Evolutionary conservation across 192 early-diverging fungal species (phyloP), one percentile per base, ranked within the genome.

Genomic region (Umbelopsis vinacea): DNA sequence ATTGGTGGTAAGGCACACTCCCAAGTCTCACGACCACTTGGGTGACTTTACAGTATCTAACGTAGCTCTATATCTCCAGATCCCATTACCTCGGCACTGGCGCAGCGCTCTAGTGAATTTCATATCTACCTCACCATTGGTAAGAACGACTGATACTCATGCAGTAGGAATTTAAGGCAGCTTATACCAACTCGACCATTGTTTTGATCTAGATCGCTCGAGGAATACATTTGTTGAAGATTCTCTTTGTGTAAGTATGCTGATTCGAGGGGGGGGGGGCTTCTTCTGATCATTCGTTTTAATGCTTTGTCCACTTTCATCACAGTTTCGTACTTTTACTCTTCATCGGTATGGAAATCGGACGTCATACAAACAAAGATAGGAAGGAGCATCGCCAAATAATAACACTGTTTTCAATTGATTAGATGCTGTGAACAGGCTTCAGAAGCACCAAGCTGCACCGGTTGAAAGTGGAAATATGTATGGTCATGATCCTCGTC

Each of bases 291-390:
- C 10, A 50, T 17, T 1, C 15, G 17, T 50, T 50, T 15, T 50
- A 21, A 17, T 21, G 48, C n/a, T 52, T n/a, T 23, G 6, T 76
- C 21, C 23, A 40, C n/a, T n/a, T n/a, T n/a, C n/a, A 52, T 21
- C 19, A 17, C 48, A 87, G 86, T 19, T 84, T 85, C 67, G 80
- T 88, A 22, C 82, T 84, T 24, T 73, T 88, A 24, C 78, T 88
- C 23, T 88, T 88, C 33, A 15, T 80, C 53, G 86, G 86, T 88
- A 82, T 80, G 70, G 48, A 46, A 29, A 21, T 54, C 19, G 12
- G 8, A 26, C 29, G 33, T 11, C 17, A 24, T 24, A 2, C 22
- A 35, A 37, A 48, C 10, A 23, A 4, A 47, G 35, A 19, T 11
- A 37, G 38, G 45, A 26, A 33, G 60, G 8, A 33, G 33, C 11